phyloP scores from a whole-genome alignment of 139 green algal genomes.

The Chlorella ohadii region DNA sequence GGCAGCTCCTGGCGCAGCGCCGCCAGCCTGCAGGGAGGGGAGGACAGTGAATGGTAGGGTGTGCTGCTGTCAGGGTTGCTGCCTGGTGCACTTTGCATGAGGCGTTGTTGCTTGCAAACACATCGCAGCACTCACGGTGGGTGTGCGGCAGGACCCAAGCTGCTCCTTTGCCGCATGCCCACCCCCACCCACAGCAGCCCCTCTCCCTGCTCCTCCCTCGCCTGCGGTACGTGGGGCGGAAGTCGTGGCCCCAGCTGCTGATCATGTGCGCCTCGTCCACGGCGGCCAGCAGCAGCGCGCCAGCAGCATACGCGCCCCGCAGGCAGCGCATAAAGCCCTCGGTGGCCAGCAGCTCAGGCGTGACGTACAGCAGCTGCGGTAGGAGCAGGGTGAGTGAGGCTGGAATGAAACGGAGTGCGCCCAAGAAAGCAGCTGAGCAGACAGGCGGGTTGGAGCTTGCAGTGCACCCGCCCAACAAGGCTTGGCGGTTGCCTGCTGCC shows the following conservation, averaged over 20 bases:
- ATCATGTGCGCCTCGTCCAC: conserved; percentile 66
- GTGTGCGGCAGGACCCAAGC: too few relatives aligned
- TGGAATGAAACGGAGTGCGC: too few relatives aligned
- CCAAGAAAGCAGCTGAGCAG: too few relatives aligned
- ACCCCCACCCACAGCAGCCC: neutral
- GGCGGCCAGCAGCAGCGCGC: conserved; percentile 15
- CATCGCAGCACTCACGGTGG: too few relatives aligned
- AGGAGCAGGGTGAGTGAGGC: neutral
- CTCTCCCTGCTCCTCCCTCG: neutral
- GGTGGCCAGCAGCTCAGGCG: conserved; percentile 69
- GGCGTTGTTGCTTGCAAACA: too few relatives aligned
- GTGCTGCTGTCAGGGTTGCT: too few relatives aligned
- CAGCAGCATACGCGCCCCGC: neutral
- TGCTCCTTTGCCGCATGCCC: too few relatives aligned
- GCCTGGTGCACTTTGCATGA: too few relatives aligned
- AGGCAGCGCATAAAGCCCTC: conserved; percentile 23
- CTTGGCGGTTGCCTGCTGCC: too few relatives aligned
- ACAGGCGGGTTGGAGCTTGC: too few relatives aligned
- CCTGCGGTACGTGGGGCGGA: conserved; percentile 2
- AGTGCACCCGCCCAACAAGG: too few relatives aligned
- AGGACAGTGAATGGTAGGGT: neutral
- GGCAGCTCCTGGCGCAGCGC: conserved; percentile 55
- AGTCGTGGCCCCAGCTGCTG: conserved; percentile 6
- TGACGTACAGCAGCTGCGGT: conserved; percentile 85
- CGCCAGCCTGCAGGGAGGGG: conserved; percentile 34